Percentiles rank a stretch among this genome's conserved stretches.
Conservation (phyloP, 2,329 filamentous ascomycete species). For the Colletotrichum scovillei region DNA sequence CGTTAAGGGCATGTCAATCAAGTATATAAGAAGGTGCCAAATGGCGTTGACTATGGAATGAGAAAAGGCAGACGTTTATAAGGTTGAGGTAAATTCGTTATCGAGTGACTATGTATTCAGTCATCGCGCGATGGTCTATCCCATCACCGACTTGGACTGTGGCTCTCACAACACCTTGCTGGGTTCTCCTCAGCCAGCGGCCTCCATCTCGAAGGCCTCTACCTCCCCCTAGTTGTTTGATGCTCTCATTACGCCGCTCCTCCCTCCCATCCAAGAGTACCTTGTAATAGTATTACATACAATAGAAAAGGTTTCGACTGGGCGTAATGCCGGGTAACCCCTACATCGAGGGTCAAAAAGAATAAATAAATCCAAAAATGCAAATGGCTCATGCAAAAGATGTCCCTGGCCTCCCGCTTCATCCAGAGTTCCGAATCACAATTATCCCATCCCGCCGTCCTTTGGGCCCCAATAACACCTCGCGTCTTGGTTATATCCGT, state of each 20-base stretch:
- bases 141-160: background rate
- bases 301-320: slow-evolving; percentile 4
- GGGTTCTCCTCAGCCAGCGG: background rate
- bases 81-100: background rate
- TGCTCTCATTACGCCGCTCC: background rate
- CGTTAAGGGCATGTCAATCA: background rate
- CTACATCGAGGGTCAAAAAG: background rate
- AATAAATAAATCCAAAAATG: background rate
- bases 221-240: background rate
- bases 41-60: background rate
- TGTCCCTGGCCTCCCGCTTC: slow-evolving; percentile 16
- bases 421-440: background rate
- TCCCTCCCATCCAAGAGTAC: slow-evolving; percentile 5
- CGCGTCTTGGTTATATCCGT: slow-evolving; percentile 14
- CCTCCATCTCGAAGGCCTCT: background rate
- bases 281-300: slow-evolving; percentile 26
- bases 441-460: background rate
- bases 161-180: background rate
- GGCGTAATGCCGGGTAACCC: slow-evolving; percentile 8
- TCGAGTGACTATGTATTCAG: background rate
- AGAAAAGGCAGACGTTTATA: background rate
- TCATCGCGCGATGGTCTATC: background rate
- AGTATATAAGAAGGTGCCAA: background rate
- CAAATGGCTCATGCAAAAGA: slow-evolving; percentile 18
- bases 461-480: slow-evolving; percentile 9